A percentile compares a stretch with the other conserved stretches of the same genome.
These are phyloP conservation scores for Lactarius hatsudake DNA, from an alignment of 768 basidiomycete genomes.

Conservation along the genomic window DNA sequence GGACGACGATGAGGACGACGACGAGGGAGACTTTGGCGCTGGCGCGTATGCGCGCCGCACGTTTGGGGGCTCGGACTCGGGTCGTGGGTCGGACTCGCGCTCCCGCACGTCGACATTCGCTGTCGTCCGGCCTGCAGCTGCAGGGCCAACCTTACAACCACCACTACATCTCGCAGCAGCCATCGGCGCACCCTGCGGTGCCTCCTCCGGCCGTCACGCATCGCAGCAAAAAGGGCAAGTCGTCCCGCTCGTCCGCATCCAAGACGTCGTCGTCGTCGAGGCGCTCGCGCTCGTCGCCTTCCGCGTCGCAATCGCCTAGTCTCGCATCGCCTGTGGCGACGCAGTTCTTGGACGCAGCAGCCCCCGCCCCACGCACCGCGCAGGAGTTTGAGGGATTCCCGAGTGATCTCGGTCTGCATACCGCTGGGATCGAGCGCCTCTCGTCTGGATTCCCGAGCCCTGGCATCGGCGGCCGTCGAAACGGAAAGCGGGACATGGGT, in stretches of 20 bases:
- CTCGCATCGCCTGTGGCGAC: conserved; percentile 42
- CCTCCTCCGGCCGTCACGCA: background rate
- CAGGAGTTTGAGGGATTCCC: conserved; percentile 39
- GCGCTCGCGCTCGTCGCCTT: conserved; percentile 41
- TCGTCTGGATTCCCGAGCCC: conserved; percentile 24
- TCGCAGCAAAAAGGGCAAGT: conserved; percentile 26
- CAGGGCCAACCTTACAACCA: conserved; percentile 28
- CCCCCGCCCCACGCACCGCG: conserved; percentile 29
- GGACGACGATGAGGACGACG: conserved; percentile 43
- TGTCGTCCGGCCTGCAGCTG: conserved; percentile 24
- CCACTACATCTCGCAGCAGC: conserved; percentile 31
- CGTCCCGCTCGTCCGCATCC: conserved; percentile 28
- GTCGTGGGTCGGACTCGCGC: conserved; percentile 53
- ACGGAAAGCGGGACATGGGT: conserved; percentile 20
- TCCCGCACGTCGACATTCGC: conserved; percentile 59
- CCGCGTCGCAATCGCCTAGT: conserved; percentile 44
- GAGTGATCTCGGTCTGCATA: conserved; percentile 14
- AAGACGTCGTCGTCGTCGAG: conserved; percentile 31
- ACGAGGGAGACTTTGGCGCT: conserved; percentile 58
- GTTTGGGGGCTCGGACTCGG: conserved; percentile 35
- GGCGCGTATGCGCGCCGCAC: conserved; percentile 45
- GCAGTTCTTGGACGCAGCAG: conserved; percentile 32
- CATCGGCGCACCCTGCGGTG: background rate
- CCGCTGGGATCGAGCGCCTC: conserved; percentile 12
- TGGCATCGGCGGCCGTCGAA: conserved; percentile 19